Evolutionary conservation across 257 asterid species (phyloP), one percentile per base, ranked within the genome.

Genomic region (Nicotiana otophora): DNA sequence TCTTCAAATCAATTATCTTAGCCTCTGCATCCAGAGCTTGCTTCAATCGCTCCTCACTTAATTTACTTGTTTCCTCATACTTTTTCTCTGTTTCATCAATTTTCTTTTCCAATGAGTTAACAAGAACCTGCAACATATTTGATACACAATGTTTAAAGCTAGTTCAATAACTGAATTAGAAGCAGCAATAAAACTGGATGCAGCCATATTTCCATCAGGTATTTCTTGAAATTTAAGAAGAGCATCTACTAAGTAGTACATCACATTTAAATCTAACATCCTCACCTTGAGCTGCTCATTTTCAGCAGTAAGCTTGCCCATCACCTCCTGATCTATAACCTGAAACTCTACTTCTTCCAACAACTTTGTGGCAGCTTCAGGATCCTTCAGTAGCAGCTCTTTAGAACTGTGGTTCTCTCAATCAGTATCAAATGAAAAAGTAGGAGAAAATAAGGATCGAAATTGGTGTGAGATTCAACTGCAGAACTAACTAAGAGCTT

Each of bases 21-120:
- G 97, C 85, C 85, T 95, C 98, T 55, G 98, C 94, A 70, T 93
- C 97, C 88, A 82, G 58, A 28, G 92, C 92, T 87, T 91, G 98
- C 86, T 90, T 89, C 84, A 92, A 84, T 34, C 95, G 88, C 58
- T 92, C 94, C 87, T 91, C 95, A 67, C 95, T 88, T 82, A 91
- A 85, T 81, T 84, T 91, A 84, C 84, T 86, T 17, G 89, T 79
- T 83, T 93, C 97, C 87, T 90, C 93, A 16, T 85, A 90, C 82
- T 92, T 92, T 84, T 89, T 92, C 88, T 90, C 94, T 23, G 90
- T 91, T 87, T 94, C 97, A 65, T 91, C 90, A 78, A 94, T 88
- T 87, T 85, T 88, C 87, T 87, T 82, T 86, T 95, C 94, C 88
- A 92, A 88, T 68, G 95, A 90, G 63, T 81, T 87, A 80, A 93